A percentile compares a stretch with the other conserved stretches of the same genome.
phyloP scores from a whole-genome alignment of 352 stramenopile species.

The Globisporangium heterothallicum region DNA sequence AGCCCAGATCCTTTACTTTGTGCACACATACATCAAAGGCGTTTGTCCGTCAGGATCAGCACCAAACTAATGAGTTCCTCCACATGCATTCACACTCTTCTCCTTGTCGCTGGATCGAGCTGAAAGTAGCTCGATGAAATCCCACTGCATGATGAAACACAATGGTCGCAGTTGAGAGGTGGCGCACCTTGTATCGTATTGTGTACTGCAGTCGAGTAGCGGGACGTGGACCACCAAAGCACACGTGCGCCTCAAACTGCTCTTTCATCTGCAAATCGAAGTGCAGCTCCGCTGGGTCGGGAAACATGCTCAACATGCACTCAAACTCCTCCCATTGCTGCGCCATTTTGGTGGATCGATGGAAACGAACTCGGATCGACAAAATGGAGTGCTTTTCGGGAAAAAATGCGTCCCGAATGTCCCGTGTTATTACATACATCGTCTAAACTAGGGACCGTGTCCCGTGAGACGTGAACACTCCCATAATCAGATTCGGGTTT shows the following conservation, averaged over 20 bases:
- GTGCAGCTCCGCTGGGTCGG: constrained; percentile 29
- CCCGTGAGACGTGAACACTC: constrained; percentile 9
- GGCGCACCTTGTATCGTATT: constrained; percentile 35
- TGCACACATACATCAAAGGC: background rate
- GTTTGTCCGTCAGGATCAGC: background rate
- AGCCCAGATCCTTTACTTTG: constrained; percentile 6
- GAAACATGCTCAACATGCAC: constrained; percentile 78
- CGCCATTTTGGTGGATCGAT: constrained; percentile 3
- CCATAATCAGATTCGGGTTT: constrained; percentile 5
- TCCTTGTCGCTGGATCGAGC: too few species aligned
- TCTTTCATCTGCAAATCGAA: constrained; percentile 26
- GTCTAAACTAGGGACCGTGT: constrained; percentile 1
- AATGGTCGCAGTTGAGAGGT: background rate
- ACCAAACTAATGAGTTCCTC: too few species aligned
- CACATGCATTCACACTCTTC: too few species aligned
- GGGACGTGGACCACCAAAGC: background rate
- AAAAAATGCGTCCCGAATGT: background rate
- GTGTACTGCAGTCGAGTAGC: constrained; percentile 32
- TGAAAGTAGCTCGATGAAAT: too few species aligned
- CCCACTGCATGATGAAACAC: too few species aligned
- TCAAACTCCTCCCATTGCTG: constrained; percentile 70
- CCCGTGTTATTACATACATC: background rate
- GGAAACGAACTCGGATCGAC: background rate
- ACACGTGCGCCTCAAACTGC: constrained; percentile 19
- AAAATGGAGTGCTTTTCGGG: too few species aligned